Base-by-base conservation (phyloP, 345 rosid species). In the Combretum micranthum region DNA sequence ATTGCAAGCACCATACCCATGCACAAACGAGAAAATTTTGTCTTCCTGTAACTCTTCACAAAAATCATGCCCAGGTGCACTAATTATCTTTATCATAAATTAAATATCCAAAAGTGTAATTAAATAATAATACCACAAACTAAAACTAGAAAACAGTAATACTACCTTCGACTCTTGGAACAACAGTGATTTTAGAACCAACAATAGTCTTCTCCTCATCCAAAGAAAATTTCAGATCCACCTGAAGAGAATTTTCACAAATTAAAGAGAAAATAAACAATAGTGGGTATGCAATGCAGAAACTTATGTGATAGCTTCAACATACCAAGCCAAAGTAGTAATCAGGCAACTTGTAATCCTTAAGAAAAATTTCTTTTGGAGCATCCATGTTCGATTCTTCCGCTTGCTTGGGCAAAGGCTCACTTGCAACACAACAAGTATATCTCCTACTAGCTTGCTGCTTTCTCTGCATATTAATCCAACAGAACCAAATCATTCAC, bases 201-300 rank as follows among this genome's bases (percentile, higher is more conserved):
- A 90, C 99, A 68, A 78, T 75, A 21, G 99, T 94, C 68, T 84
- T 90, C 78, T 94, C 97, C 76, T 94, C 99, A 20, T 89, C 99
- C 58, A 94, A 72, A 39, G 72, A 65, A 77, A 94, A 94, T 59
- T 60, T 80, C 70, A 94, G 78, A 62, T 87, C 90, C 79, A 90
- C 88, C 99, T 90, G 75, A 64, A 72, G 26, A 21, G 50, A 17
- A 1, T 26, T n/a, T 56, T 60, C 17, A 26, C 60, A 60, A 50
- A 64, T 64, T 26, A 55, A 26, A 55, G 3, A 45, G 45, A 12
- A 52, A 26, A 66, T 48, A 51, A 50, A 46, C 39, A 32, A 32
- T 9, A 32, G 39, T 32, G 39, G 5, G 39, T 32, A 32, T 32
- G 39, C 9, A 32, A 7, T 25, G 23, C 46, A 5, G 16, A 50